Percentiles rank a stretch among this genome's conserved stretches.
Conservation (phyloP, 306 rosid species). For the Sphenostylis stenocarpa region DNA sequence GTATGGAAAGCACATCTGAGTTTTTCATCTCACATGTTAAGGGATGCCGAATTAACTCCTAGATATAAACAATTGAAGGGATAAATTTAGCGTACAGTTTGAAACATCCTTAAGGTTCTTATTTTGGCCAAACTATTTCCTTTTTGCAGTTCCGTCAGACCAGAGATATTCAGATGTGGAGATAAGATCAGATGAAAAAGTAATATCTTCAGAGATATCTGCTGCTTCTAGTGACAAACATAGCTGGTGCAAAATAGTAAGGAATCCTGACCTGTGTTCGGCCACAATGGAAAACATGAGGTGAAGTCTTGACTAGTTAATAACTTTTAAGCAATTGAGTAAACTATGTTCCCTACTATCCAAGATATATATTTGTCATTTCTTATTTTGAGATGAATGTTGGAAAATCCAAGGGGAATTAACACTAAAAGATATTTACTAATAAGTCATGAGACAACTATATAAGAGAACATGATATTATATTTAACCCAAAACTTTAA, state of each 20-base stretch:
- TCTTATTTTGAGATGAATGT: not conserved
- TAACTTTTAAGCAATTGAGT: not conserved
- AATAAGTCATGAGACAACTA: too few relatives aligned
- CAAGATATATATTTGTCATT: slow-evolving; percentile 9
- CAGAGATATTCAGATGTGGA: slow-evolving; percentile 61
- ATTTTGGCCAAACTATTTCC: slow-evolving; percentile 20
- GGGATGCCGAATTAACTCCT: slow-evolving; percentile 3
- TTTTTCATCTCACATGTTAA: not conserved
- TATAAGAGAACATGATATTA: too few relatives aligned
- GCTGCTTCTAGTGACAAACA: slow-evolving; percentile 48
- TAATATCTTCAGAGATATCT: slow-evolving; percentile 56
- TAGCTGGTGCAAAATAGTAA: slow-evolving; percentile 74
- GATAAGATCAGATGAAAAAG: slow-evolving; percentile 56
- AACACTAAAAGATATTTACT: too few relatives aligned
- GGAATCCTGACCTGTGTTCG: slow-evolving; percentile 66
- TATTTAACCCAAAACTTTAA: too few relatives aligned
- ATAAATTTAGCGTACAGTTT: slow-evolving; percentile 1
- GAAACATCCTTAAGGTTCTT: slow-evolving; percentile 18
- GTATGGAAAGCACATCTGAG: not conserved
- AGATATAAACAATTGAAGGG: not conserved
- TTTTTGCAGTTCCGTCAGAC: slow-evolving; percentile 61
- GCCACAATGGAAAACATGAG: slow-evolving; percentile 68
- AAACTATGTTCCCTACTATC: not conserved
- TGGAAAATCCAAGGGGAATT: too few relatives aligned
- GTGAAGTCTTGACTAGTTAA: slow-evolving; percentile 33